These are phyloP conservation scores for Aethionema arabicum DNA, from an alignment of 345 rosid species.

Conservation along the genomic window DNA sequence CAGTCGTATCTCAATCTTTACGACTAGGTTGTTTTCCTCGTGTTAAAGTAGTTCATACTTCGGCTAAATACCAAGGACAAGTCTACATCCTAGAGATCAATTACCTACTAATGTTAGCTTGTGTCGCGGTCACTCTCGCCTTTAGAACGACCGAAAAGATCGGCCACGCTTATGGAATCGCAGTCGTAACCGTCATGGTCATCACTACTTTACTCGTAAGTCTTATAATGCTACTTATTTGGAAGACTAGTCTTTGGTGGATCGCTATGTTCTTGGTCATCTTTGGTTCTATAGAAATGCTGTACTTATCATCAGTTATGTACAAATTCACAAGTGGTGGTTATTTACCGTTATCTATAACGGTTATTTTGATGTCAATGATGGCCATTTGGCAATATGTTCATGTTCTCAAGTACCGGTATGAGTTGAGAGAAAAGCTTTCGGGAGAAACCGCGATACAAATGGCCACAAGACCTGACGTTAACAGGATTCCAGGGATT, in stretches of 20 bases:
- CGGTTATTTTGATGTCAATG: conserved; percentile 42
- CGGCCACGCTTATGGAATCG: conserved; percentile 80
- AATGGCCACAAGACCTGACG: conserved; percentile 36
- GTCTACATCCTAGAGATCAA: conserved; percentile 84
- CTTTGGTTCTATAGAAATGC: conserved; percentile 42
- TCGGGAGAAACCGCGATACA: conserved; percentile 46
- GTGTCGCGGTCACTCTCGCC: conserved; percentile 50
- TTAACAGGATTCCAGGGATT: conserved; percentile 61
- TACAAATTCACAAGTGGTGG: conserved; percentile 69
- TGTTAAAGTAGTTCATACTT: conserved; percentile 80
- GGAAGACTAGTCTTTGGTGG: conserved; percentile 56
- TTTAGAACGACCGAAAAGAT: conserved; percentile 61
- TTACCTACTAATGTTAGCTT: conserved; percentile 68
- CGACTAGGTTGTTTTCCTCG: conserved; percentile 74
- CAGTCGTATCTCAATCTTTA: conserved; percentile 62
- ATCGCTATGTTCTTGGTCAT: conserved; percentile 41
- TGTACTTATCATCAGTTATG: conserved; percentile 51
- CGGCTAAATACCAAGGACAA: conserved; percentile 71
- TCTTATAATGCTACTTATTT: conserved; percentile 66
- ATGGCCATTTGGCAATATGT: conserved; percentile 76
- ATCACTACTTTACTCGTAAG: conserved; percentile 59
- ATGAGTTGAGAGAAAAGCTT: conserved; percentile 59
- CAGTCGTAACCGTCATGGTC: conserved; percentile 64
- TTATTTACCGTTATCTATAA: conserved; percentile 50
- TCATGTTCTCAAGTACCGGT: conserved; percentile 46